Evolutionary conservation across 352 stramenopile species (phyloP).

Genomic region (Globisporangium barbulae): DNA sequence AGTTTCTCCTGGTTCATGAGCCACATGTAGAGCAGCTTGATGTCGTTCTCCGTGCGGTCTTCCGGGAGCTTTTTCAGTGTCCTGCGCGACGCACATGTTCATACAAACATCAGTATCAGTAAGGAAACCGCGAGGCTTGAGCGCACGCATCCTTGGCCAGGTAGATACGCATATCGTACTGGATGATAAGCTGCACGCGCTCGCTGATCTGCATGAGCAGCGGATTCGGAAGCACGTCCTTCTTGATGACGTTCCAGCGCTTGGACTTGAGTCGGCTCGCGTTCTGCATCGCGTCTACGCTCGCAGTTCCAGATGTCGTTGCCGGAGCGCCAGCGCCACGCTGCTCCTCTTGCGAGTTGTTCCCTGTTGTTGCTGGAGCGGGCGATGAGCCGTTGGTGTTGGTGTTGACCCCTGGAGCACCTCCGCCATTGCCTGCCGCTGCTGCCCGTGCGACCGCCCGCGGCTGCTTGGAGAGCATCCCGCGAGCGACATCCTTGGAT

Average conservation of each 20-base stretch:
- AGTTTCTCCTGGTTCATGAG: constrained; percentile 88
- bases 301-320: neutral
- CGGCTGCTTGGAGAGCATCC: constrained; percentile 16
- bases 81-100: constrained; percentile 19
- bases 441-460: constrained; percentile 6
- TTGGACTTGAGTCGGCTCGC: constrained; percentile 5
- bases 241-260: constrained; percentile 21
- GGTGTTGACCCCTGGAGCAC: neutral
- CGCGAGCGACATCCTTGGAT: constrained; percentile 11
- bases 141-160: too few relatives aligned
- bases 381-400: neutral
- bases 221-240: constrained; percentile 37
- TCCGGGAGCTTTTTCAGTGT: constrained; percentile 60
- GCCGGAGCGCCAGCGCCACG: neutral
- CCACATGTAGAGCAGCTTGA: constrained; percentile 78
- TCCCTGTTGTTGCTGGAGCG: neutral
- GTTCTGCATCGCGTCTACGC: neutral
- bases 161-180: constrained; percentile 25
- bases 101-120: neutral
- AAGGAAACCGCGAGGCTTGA: too few relatives aligned
- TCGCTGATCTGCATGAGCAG: constrained; percentile 57
- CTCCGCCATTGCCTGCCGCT: neutral
- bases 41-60: constrained; percentile 67
- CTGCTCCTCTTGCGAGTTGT: constrained; percentile 6
- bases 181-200: constrained; percentile 65